These are phyloP conservation scores for Microdochium trichocladiopsis DNA, from an alignment of 2,329 filamentous ascomycete genomes.

Conservation along the genomic window DNA sequence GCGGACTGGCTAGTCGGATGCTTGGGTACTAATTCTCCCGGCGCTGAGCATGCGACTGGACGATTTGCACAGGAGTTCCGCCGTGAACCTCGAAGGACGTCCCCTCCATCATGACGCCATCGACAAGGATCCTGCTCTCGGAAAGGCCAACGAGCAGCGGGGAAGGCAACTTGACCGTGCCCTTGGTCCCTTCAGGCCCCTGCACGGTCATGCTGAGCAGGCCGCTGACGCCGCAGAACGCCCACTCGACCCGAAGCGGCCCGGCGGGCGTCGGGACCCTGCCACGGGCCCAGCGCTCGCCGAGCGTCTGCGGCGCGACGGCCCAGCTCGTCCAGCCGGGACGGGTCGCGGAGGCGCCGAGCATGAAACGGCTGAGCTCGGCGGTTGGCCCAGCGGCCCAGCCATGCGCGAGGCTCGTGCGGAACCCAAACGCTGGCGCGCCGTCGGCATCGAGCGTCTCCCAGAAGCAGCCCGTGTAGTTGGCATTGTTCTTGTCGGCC, in stretches of 20 bases:
- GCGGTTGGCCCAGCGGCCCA: slow-evolving; percentile 23
- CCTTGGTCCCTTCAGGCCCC: slow-evolving; percentile 16
- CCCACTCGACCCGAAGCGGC: slow-evolving; percentile 16
- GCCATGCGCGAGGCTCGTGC: slow-evolving; percentile 22
- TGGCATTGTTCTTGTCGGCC: slow-evolving; percentile 11
- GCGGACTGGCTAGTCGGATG: background rate
- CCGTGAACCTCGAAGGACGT: background rate
- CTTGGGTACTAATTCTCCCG: background rate
- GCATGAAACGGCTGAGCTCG: slow-evolving; percentile 17
- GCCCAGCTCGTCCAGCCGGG: slow-evolving; percentile 11
- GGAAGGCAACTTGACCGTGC: background rate
- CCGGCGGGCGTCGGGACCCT: slow-evolving; percentile 31
- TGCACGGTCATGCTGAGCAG: slow-evolving; percentile 25
- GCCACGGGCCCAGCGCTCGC: slow-evolving; percentile 30
- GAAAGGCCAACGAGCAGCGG: background rate
- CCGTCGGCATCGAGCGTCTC: slow-evolving; percentile 15
- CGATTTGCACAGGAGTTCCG: background rate
- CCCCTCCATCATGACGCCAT: background rate
- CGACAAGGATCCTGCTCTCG: background rate
- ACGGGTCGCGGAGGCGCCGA: slow-evolving; percentile 11
- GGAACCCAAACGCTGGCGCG: slow-evolving; percentile 12
- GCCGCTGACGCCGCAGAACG: slow-evolving; percentile 8
- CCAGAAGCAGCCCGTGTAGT: slow-evolving; percentile 22
- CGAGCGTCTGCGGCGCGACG: slow-evolving; percentile 22
- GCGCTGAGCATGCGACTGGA: background rate